Percentiles rank a stretch among this genome's conserved stretches.
These are phyloP conservation scores for Populus deltoides DNA, from an alignment of 345 rosid genomes.

Conservation along the genomic window DNA sequence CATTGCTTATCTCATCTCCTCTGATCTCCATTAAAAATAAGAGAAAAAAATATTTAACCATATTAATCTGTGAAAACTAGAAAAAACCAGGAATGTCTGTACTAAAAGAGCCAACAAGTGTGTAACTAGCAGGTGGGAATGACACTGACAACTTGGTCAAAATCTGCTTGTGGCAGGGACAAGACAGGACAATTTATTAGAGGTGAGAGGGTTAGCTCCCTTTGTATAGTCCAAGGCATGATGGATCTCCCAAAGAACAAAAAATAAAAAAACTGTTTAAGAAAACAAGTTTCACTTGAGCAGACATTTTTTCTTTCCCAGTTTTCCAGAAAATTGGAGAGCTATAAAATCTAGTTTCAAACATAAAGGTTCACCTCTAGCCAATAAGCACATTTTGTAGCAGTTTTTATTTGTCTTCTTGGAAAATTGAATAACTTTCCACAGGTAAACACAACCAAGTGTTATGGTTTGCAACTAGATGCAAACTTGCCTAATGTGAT, in stretches of 20 bases:
- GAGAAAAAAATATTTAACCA: not conserved
- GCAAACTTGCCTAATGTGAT: not conserved
- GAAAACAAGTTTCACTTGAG: not conserved
- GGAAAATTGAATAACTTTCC: not conserved
- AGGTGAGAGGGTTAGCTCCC: not conserved
- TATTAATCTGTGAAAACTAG: not conserved
- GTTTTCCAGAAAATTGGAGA: not conserved
- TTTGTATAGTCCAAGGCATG: not conserved
- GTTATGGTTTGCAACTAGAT: not conserved
- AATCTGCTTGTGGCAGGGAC: not conserved
- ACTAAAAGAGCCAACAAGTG: not conserved
- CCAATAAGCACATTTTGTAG: not conserved
- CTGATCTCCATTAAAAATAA: not conserved
- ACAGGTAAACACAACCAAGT: not conserved
- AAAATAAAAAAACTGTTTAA: not conserved
- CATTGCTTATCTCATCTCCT: not conserved
- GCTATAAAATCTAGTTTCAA: not conserved
- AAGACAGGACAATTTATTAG: not conserved
- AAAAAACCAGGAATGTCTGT: not conserved
- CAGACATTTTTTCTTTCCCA: not conserved
- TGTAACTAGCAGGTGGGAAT: not conserved
- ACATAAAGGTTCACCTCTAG: not conserved
- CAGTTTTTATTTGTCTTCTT: not conserved
- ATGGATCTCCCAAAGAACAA: not conserved
- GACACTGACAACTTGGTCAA: not conserved